Percentiles rank a stretch among this genome's conserved stretches.
These are phyloP conservation scores for Eucalyptus melliodora DNA, from an alignment of 345 rosid genomes.

Conservation along the genomic window DNA sequence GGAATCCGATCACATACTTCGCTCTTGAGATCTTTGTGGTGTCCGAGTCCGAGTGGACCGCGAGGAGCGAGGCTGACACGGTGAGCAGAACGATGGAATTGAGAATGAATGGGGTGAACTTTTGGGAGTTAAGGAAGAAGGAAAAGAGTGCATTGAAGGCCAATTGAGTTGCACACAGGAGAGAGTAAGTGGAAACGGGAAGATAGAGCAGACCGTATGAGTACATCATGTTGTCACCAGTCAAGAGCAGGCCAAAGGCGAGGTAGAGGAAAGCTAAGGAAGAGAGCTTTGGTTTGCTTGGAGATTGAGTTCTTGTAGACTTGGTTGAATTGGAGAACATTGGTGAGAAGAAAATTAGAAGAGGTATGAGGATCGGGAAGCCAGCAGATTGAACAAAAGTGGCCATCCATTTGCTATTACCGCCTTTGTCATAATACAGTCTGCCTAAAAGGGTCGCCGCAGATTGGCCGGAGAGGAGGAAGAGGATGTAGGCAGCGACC, in stretches of 20 bases:
- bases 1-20: constrained; percentile 26
- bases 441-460: constrained; percentile 36
- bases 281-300: background rate
- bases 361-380: constrained; percentile 34
- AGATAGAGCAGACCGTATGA: constrained; percentile 39
- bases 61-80: constrained; percentile 35
- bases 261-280: constrained; percentile 11
- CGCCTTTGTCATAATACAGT: constrained; percentile 46
- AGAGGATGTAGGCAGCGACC: constrained; percentile 11
- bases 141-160: constrained; percentile 46
- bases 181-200: constrained; percentile 49
- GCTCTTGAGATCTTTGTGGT: background rate
- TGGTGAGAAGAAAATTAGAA: constrained; percentile 14
- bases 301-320: background rate
- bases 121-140: constrained; percentile 36
- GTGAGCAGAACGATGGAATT: constrained; percentile 43
- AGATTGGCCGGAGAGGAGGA: constrained; percentile 32
- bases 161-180: constrained; percentile 37
- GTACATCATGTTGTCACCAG: constrained; percentile 43
- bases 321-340: background rate
- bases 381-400: constrained; percentile 52
- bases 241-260: constrained; percentile 23
- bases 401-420: constrained; percentile 59
- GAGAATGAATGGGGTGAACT: constrained; percentile 30
- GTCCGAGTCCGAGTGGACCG: constrained; percentile 27